phyloP scores from a whole-genome alignment of 2,329 filamentous ascomycete genomes.

The Fusarium pseudograminearum region DNA sequence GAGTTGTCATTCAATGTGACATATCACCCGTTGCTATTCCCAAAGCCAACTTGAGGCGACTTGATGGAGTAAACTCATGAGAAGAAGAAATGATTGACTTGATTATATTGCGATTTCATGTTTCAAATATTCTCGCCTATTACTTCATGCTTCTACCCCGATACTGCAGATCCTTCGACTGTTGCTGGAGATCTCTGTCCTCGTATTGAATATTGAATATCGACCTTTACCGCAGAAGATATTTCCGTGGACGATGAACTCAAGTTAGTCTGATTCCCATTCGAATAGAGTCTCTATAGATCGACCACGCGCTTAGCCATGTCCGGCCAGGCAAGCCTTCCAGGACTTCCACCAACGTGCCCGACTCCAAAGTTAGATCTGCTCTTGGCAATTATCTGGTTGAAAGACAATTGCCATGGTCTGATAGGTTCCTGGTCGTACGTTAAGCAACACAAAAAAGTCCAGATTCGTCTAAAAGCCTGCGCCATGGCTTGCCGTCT shows the following conservation, averaged over 20 bases:
- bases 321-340: conserved; percentile 11
- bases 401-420: not conserved
- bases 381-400: not conserved
- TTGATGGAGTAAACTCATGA: not conserved
- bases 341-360: conserved; percentile 7
- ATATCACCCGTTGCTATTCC: not conserved
- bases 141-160: too few relatives aligned
- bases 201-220: not conserved
- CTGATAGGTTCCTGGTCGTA: not conserved
- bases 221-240: not conserved
- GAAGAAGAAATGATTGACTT: not conserved
- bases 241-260: not conserved
- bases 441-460: not conserved
- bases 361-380: not conserved
- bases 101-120: not conserved
- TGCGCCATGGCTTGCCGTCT: conserved; percentile 13
- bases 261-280: not conserved
- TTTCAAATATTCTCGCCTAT: not conserved
- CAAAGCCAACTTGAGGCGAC: not conserved
- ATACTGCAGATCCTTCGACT: not conserved
- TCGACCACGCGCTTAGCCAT: conserved; percentile 15
- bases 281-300: not conserved
- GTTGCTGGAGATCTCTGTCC: too few relatives aligned
- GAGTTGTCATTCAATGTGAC: not conserved
- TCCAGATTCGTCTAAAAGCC: not conserved